Base-by-base conservation (phyloP, 73 alveolate genomes). In the Symbiodinium natans region DNA sequence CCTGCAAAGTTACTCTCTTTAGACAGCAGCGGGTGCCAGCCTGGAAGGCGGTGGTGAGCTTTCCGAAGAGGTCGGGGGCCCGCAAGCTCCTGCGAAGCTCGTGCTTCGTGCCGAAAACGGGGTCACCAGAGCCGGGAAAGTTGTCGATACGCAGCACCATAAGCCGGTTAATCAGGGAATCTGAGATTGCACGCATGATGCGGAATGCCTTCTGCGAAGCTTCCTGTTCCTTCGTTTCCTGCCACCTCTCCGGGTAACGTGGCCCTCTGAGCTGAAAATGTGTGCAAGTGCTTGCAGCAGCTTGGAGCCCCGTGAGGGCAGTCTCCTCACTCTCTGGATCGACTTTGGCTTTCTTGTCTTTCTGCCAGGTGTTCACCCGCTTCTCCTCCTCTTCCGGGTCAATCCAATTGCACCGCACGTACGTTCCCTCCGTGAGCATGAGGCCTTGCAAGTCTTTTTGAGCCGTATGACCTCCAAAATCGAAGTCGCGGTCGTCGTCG, bases 1-100 rank as follows among this genome's bases (percentile, higher is more conserved):
- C 34, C 25, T 63, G 77, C 6, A 63, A 34, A 17, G 77, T 63
- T 6, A 63, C 9, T 11, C 31, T 21, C 77, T 63, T 63, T 15
- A 63, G 34, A 34, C 77, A 25, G 13, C 77, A 21, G 13, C 29
- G 21, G 77, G 36, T 63, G 0, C 77, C 77, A 13, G 21, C 13
- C 34, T 27, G 29, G 77, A 63, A 21, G 34, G 34, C 77, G 0
- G 40, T 34, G 36, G 77, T 63, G 19, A 63, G 77, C 34, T 63
- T 63, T 15, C 40, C 77, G 25, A 63, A 63, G 77, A 63, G 31
- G 31, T 63, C 77, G 10, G 77, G 77, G 6, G 77, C 77, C 34
- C 77, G 77, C 36, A 63, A 27, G 77, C 77, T 63, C 77, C 77
- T 63, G 10, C 77, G 77, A 63, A 63, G 77, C 77, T 63, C 77